Evolutionary conservation across 2,329 filamentous ascomycete species (phyloP), one percentile per base, ranked within the genome.

Genomic region (Ophiostoma perfectum): DNA sequence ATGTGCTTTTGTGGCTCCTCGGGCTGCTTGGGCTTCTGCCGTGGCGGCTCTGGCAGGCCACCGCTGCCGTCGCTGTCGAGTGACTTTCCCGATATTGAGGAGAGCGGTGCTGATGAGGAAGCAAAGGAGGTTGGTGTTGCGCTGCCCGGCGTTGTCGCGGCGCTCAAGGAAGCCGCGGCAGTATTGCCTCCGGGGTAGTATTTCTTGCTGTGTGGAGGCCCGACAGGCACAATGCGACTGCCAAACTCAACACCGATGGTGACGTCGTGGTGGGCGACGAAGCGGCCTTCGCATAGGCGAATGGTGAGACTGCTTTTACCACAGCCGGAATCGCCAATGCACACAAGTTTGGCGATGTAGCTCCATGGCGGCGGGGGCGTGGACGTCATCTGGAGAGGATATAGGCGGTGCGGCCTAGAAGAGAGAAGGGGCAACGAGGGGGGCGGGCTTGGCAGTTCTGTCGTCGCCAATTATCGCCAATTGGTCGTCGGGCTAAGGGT

Each of bases 291-390:
- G 82, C 94, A 97, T 72, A 98, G 91, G 72, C 94, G 92, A 77
- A 97, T 93, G 68, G 93, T 97, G 74, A 97, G 87, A 79, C 92
- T 87, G 71, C 92, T 96, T 83, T 99, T 99, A 76, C 95, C 95
- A 77, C 92, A 96, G 77, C 93, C 95, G 63, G 91, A 95, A 82
- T 98, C 95, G 78, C 95, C 95, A 76, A 99, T 93, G 81, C 92
- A 96, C 77, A 98, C 94, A 75, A 99, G 91, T 81, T 99, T 99
- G 79, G 94, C 93, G 77, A 98, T 99, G 83, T 96, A 98, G 82
- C 98, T 93, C 94, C 94, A 98, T 79, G 92, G 90, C 75, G 88
- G 85, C 27, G 71, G 69, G 14, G 71, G 66, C 11, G 70, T 58
- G 39, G 81, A 78, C 76, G 84, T 84, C 85, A 88, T 88, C 77